Base-by-base conservation (phyloP, 2,329 filamentous ascomycete genomes). In the Trichophyton schoenleinii region DNA sequence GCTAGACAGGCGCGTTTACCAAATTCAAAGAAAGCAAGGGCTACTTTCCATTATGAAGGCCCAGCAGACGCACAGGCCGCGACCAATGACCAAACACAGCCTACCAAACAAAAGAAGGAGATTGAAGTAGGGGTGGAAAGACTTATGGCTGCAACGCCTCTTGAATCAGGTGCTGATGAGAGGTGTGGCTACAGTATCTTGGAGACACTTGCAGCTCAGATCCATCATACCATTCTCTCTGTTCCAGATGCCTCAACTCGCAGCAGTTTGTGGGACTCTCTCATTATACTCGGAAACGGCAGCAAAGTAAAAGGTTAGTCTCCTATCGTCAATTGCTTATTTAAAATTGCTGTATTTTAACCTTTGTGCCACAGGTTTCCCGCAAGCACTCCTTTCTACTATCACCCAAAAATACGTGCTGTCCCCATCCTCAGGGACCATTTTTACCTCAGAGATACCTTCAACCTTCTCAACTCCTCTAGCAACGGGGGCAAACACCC, bases 371-470 rank as follows among this genome's bases (percentile, higher is more conserved):
- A 13, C 11, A 77, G 91, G 94, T 3, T 92, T 99, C 72, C 91
- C 88, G 66, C 91, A 96, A 68, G 89, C 92, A 66, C 85, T 99
- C 57, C 73, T 97, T 42, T 82, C 87, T 68, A 91, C 86, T 0
- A 82, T 99, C 41, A 83, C 83, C 42, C 82, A 86, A 57, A 91
- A 91, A 66, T 94, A 96, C 73, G 82, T 96, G 60, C 86, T 99
- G 66, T 95, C 91, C 1, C 94, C 94, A 0, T 91, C 87, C 31
- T 92, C 90, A 0, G 91, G 90, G 58, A 96, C 91, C 48, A 97
- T 97, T 69, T 97, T 97, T 80, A 96, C 91, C 41, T 96, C 91
- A 22, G 94, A 99, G 74, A 85, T 97, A 42, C 94, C 94, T 6
- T 96, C 91, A 7, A 92, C 94, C 75, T 83, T 96, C 71, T 91